phyloP scores from a whole-genome alignment of 768 basidiomycete genomes.

The Porphyrellus cyaneotinctus region DNA sequence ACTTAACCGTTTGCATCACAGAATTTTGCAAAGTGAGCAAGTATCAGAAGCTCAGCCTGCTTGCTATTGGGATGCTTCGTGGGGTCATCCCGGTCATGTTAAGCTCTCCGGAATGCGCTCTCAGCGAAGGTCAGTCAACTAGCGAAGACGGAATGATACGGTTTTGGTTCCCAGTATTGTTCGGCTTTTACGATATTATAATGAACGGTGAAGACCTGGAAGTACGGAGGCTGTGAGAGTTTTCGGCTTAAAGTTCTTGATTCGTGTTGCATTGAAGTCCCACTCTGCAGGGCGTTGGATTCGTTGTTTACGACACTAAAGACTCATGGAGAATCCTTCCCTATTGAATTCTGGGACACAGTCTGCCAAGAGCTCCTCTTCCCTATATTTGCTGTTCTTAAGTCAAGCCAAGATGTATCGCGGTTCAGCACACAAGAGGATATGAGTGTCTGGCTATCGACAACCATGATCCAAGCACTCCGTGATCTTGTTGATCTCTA shows the following conservation, averaged over 20 bases:
- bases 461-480: slow-evolving; percentile 97
- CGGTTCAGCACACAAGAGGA: slow-evolving; percentile 96
- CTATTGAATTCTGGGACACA: slow-evolving; percentile 96
- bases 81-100: slow-evolving; percentile 93
- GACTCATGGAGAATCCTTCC: slow-evolving; percentile 79
- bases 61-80: slow-evolving; percentile 95
- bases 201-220: slow-evolving; percentile 99
- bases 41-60: slow-evolving; percentile 95
- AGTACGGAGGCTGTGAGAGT: slow-evolving; percentile 86
- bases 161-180: slow-evolving; percentile 95
- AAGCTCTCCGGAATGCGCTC: slow-evolving; percentile 64
- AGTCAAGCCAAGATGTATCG: slow-evolving; percentile 87
- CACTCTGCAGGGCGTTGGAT: slow-evolving; percentile 74
- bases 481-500: slow-evolving; percentile 94
- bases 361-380: slow-evolving; percentile 94
- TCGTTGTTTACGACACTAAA: slow-evolving; percentile 93
- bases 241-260: not conserved
- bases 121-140: slow-evolving; percentile 33
- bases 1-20: slow-evolving; percentile 94
- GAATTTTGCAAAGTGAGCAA: slow-evolving; percentile 99
- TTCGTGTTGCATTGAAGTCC: slow-evolving; percentile 7
- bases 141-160: slow-evolving; percentile 88
- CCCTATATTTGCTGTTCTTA: slow-evolving; percentile 96
- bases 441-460: slow-evolving; percentile 99
- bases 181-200: slow-evolving; percentile 99